Evolutionary conservation across 129 eudicot species (phyloP).

Genomic region (Ambrosia artemisiifolia): DNA sequence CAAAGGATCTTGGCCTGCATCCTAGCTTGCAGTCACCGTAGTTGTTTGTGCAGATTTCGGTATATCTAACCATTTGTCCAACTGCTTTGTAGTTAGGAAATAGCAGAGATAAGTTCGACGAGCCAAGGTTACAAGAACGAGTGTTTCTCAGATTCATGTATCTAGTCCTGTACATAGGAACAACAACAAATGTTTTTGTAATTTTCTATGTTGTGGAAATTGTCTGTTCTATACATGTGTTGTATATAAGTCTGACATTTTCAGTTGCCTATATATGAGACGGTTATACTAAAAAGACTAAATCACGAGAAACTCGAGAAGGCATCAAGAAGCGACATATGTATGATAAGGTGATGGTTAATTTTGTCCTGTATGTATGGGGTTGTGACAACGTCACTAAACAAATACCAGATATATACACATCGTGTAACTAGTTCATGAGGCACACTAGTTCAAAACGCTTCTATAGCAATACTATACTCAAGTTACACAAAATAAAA

Average conservation of each 20-base stretch:
- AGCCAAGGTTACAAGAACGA: not conserved
- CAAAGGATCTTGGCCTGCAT: conserved; percentile 38
- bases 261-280: not conserved
- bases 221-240: not conserved
- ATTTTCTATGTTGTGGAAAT: not conserved
- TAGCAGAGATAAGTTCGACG: not conserved
- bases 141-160: not conserved
- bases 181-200: not conserved
- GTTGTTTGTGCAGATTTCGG: conserved; percentile 8
- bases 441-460: no score
- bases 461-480: no score
- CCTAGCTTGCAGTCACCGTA: conserved; percentile 27
- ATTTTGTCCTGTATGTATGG: no score
- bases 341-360: no score
- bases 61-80: conserved; percentile 14
- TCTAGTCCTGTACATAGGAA: conserved; percentile 8
- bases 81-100: conserved; percentile 20
- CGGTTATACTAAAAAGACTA: no score
- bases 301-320: no score
- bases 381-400: no score
- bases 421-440: no score
- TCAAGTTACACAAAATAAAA: no score
- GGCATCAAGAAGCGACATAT: no score
- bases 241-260: not conserved
- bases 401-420: no score